Evolutionary conservation across 2,329 filamentous ascomycete genomes (phyloP).

Genomic region (Incumbomyces delicatus): DNA sequence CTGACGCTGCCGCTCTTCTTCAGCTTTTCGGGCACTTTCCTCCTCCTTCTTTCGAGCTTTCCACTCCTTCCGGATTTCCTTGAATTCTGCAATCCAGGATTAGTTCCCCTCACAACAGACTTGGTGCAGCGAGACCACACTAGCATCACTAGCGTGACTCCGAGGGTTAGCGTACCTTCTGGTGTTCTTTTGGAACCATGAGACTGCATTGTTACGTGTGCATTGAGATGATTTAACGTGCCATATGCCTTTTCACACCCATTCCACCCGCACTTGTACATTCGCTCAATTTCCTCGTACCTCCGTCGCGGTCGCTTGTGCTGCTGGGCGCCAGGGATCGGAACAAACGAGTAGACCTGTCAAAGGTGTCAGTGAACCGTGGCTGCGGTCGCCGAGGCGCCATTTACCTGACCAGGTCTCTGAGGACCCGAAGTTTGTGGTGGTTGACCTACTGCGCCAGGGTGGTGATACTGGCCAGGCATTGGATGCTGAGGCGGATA

Average conservation of each 20-base stretch:
- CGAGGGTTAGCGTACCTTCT: slow-evolving; percentile 61
- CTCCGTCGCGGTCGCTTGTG: slow-evolving; percentile 88
- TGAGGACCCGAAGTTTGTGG: slow-evolving; percentile 52
- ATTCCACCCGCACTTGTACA: slow-evolving; percentile 99
- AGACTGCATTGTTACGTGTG: slow-evolving; percentile 97
- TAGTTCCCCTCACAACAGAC: neutral
- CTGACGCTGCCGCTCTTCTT: slow-evolving; percentile 68
- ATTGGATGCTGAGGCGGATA: slow-evolving; percentile 33
- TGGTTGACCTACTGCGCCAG: slow-evolving; percentile 49
- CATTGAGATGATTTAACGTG: slow-evolving; percentile 92
- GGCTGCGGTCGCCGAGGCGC: slow-evolving; percentile 24
- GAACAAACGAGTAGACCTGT: slow-evolving; percentile 96
- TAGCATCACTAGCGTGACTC: neutral
- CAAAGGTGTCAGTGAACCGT: slow-evolving; percentile 5
- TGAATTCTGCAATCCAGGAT: slow-evolving; percentile 61
- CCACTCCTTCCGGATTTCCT: slow-evolving; percentile 98
- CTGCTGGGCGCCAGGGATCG: slow-evolving; percentile 87
- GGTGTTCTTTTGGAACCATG: slow-evolving; percentile 91
- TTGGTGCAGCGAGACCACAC: too few species aligned
- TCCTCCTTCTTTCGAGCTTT: slow-evolving; percentile 99
- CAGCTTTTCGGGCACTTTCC: slow-evolving; percentile 76
- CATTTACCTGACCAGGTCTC: slow-evolving; percentile 49
- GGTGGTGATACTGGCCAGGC: slow-evolving; percentile 40
- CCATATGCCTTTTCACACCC: slow-evolving; percentile 98
- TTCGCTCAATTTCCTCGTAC: slow-evolving; percentile 97